These are phyloP conservation scores for Keithomyces neogunnii DNA, from an alignment of 2,329 filamentous ascomycete genomes.

Conservation along the genomic window DNA sequence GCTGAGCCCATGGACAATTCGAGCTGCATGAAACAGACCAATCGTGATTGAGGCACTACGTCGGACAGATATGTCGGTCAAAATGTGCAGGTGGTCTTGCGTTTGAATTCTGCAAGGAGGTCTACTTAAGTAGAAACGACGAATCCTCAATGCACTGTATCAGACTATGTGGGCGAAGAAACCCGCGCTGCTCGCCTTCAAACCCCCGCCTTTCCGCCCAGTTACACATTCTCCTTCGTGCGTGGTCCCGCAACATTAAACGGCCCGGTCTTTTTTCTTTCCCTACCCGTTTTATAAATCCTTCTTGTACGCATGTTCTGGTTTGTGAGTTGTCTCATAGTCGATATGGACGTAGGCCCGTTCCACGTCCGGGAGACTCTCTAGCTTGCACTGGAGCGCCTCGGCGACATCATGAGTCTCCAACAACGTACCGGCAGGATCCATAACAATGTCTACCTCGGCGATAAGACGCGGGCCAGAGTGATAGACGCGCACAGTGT, in stretches of 20 bases:
- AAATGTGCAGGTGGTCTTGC: not conserved
- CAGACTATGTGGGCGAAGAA: too few relatives aligned
- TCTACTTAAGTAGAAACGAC: not conserved
- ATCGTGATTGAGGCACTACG: too few relatives aligned
- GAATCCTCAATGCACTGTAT: too few relatives aligned
- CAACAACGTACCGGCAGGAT: conserved; percentile 60
- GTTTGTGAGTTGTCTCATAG: conserved; percentile 92
- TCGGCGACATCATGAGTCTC: conserved; percentile 91
- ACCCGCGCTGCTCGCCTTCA: not conserved
- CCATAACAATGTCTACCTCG: conserved; percentile 95
- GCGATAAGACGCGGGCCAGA: conserved; percentile 82
- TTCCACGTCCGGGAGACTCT: conserved; percentile 86
- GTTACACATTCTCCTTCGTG: not conserved
- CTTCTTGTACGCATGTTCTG: conserved; percentile 65
- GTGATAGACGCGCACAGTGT: conserved; percentile 92
- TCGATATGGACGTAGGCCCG: conserved; percentile 95
- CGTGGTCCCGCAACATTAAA: not conserved
- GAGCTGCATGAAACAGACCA: too few relatives aligned
- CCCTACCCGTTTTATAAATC: conserved; percentile 33
- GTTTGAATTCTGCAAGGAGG: not conserved
- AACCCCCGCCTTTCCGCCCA: not conserved
- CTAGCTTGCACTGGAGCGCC: conserved; percentile 86
- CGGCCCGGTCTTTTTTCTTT: too few relatives aligned
- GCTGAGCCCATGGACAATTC: too few relatives aligned
- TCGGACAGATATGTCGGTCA: not conserved